Evolutionary conservation across 2,329 filamentous ascomycete genomes (phyloP).

Genomic region (Gremmenia infestans): DNA sequence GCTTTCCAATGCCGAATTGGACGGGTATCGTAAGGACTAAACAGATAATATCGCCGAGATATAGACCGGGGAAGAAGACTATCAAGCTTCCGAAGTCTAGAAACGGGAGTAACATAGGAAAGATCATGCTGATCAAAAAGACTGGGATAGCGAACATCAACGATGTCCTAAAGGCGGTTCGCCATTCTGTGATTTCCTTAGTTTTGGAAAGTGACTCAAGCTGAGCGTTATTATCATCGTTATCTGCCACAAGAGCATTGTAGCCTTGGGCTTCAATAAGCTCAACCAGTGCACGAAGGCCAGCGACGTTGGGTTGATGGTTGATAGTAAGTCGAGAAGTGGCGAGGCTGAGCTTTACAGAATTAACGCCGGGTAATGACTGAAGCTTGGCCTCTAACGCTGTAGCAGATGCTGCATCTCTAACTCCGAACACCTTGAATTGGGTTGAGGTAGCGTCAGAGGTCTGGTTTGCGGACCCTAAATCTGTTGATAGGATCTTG

Average conservation of each 20-base stretch:
- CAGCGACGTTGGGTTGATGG: constrained; percentile 66
- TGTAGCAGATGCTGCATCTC: constrained; percentile 66
- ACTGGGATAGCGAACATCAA: constrained; percentile 82
- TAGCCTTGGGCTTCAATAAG: constrained; percentile 75
- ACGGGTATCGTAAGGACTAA: constrained; percentile 82
- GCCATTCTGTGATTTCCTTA: constrained; percentile 93
- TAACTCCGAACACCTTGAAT: constrained; percentile 79
- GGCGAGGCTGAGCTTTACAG: constrained; percentile 68
- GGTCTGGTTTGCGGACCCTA: constrained; percentile 51
- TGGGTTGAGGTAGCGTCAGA: constrained; percentile 59
- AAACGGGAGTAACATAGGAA: constrained; percentile 76
- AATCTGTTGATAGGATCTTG: constrained; percentile 69
- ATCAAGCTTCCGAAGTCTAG: constrained; percentile 71
- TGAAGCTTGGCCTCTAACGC: constrained; percentile 65
- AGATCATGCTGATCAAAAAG: constrained; percentile 85
- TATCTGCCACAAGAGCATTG: constrained; percentile 85
- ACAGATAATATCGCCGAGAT: constrained; percentile 82
- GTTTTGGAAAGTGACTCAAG: constrained; percentile 95
- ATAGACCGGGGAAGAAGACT: constrained; percentile 68
- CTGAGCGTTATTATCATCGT: constrained; percentile 94
- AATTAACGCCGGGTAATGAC: constrained; percentile 64
- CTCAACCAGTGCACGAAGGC: constrained; percentile 78
- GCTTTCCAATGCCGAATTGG: constrained; percentile 91
- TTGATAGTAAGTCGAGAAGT: constrained; percentile 69
- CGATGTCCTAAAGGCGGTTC: constrained; percentile 71